Conservation (phyloP, 805 yeast genomes). For the Lipomyces mesembrius region DNA sequence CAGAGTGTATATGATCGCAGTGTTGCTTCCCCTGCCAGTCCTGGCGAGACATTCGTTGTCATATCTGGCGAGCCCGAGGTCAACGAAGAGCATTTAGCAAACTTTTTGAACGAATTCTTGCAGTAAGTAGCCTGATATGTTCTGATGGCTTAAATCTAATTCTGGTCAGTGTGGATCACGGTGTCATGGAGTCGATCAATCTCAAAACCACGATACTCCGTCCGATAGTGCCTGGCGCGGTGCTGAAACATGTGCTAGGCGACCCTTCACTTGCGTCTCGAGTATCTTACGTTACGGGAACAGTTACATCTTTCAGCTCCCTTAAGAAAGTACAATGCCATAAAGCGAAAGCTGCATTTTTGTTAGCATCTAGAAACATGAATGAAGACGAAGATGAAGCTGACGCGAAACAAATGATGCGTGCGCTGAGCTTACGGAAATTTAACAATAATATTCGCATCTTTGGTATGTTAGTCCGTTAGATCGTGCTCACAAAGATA, state of each 20-base stretch:
- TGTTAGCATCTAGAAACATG: slow-evolving; percentile 17
- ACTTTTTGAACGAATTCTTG: slow-evolving; percentile 21
- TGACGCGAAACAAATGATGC: slow-evolving; percentile 29
- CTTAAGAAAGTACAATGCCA: slow-evolving; percentile 16
- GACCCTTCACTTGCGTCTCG: slow-evolving; percentile 17
- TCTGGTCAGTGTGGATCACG: slow-evolving; percentile 21
- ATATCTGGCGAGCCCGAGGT: slow-evolving; percentile 23
- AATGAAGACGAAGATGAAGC: slow-evolving; percentile 19
- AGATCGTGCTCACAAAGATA: neutral
- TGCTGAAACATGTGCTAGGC: slow-evolving; percentile 9
- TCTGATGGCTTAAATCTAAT: neutral
- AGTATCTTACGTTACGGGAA: slow-evolving; percentile 22
- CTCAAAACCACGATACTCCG: slow-evolving; percentile 18
- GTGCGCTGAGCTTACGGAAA: slow-evolving; percentile 23
- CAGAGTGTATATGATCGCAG: slow-evolving; percentile 22
- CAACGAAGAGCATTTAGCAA: slow-evolving; percentile 19
- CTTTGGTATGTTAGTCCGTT: slow-evolving; percentile 13
- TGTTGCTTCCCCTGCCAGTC: neutral
- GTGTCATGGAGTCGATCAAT: slow-evolving; percentile 25
- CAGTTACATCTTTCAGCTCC: slow-evolving; percentile 20
- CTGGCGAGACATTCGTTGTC: slow-evolving; percentile 10
- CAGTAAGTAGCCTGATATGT: slow-evolving; percentile 5
- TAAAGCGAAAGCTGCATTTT: slow-evolving; percentile 21
- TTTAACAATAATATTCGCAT: slow-evolving; percentile 15
- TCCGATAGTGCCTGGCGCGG: slow-evolving; percentile 14